These are phyloP conservation scores for Agaricus subrufescens DNA, from an alignment of 768 basidiomycete genomes.

Conservation along the genomic window DNA sequence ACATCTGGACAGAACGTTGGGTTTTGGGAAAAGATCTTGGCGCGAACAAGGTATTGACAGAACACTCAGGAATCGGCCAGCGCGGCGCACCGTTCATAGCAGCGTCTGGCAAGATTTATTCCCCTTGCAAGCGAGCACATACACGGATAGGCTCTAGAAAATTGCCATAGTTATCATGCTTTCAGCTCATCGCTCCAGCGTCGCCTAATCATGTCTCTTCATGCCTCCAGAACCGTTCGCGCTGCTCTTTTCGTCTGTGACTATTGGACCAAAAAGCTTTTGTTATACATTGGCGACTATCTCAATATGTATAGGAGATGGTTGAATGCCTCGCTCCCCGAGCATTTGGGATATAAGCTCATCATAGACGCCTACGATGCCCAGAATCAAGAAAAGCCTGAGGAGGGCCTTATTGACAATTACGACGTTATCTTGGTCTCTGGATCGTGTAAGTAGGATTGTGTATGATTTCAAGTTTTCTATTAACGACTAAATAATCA, in stretches of 20 bases:
- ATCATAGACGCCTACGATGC: slow-evolving; percentile 68
- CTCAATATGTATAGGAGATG: slow-evolving; percentile 41
- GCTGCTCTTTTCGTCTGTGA: slow-evolving; percentile 62
- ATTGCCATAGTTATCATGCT: too few relatives aligned
- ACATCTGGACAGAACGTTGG: too few relatives aligned
- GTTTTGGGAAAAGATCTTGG: too few relatives aligned
- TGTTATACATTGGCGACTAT: slow-evolving; percentile 48
- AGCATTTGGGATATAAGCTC: slow-evolving; percentile 23
- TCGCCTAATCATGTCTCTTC: not conserved
- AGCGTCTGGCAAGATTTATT: too few relatives aligned
- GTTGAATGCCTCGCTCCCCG: slow-evolving; percentile 27
- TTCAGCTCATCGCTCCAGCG: too few relatives aligned
- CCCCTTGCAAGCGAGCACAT: too few relatives aligned
- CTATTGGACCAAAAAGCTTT: slow-evolving; percentile 40
- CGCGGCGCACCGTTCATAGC: too few relatives aligned
- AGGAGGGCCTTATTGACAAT: slow-evolving; percentile 37
- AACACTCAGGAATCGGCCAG: too few relatives aligned
- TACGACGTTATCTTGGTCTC: slow-evolving; percentile 76
- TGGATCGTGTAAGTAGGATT: slow-evolving; percentile 58
- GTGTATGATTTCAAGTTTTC: too few relatives aligned
- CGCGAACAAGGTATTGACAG: too few relatives aligned
- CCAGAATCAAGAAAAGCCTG: slow-evolving; percentile 52
- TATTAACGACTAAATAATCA: not conserved
- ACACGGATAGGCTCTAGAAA: too few relatives aligned
- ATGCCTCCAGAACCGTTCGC: not conserved